Evolutionary conservation across 2,329 filamentous ascomycete species (phyloP), one percentile per base, ranked within the genome.

Genomic region (Cladosporium sp.): DNA sequence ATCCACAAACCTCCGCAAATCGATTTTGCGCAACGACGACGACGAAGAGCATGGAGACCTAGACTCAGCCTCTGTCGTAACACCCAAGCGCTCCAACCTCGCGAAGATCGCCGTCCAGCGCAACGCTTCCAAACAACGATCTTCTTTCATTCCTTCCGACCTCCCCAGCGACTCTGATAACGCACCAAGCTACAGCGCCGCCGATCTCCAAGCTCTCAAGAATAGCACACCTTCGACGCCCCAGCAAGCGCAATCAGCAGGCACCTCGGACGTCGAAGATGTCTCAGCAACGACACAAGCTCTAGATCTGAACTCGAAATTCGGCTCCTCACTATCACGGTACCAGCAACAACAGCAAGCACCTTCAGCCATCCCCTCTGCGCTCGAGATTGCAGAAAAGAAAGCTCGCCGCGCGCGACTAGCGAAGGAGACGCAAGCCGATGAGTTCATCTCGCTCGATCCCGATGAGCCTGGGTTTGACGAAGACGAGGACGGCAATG

Each of bases 351-450:
- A 52, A 49, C 28, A 30, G 12, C 52, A 67, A 61, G 5, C 72
- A 65, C 61, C 74, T 54, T 72, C 76, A 34, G 67, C 78, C 5
- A 92, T 97, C 63, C 86, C 93, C 3, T 92, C 88, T 1, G 88
- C 92, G 61, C 84, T 88, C 2, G 90, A 97, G 69, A 96, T 97
- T 52, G 84, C 83, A 28, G 92, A 96, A 74, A 95, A 92, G 78
- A 97, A 97, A 74, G 89, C 91, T 61, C 85, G 94, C 1, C 84
- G 93, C 15, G 88, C 88, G n/a, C 86, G 93, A 1, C 74, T 95
- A 11, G 92, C 92, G 0, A 81, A 85, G 55, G 86, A 92, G 67
- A 76, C 89, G 25, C 55, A 63, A 38, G 70, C 69, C 9, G 69
- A 73, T 51, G 85, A 87, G 57, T 89, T 85, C 67, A 82, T 90